Evolutionary conservation across 257 asterid species (phyloP).

Genomic region (Solanum rostratum): DNA sequence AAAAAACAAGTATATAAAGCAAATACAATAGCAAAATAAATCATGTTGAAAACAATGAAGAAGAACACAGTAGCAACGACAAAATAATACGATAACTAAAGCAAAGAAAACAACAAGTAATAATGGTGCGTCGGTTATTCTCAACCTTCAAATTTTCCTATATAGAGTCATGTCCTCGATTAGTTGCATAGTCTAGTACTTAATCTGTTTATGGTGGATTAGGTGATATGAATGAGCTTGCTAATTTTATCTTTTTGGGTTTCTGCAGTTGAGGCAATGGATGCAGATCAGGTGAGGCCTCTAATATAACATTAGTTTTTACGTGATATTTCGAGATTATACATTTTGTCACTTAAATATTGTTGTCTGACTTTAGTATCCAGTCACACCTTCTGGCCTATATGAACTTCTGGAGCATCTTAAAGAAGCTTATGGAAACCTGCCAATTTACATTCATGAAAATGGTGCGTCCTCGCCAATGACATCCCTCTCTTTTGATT

Average conservation of each 20-base stretch:
- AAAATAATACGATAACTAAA: no score
- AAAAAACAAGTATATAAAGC: no score
- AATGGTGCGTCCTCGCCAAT: conserved; percentile 16
- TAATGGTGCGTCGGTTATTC: not conserved
- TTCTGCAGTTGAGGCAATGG: not conserved
- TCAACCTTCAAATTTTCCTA: not conserved
- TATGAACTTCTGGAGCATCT: not conserved
- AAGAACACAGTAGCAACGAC: no score
- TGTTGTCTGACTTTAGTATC: not conserved
- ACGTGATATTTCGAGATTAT: conserved; percentile 21
- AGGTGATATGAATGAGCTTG: not conserved
- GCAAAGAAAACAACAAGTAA: not conserved
- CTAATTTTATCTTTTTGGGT: not conserved
- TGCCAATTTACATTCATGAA: conserved; percentile 35
- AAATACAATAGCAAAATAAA: not conserved
- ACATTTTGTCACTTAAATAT: conserved; percentile 18
- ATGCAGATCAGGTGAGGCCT: not conserved
- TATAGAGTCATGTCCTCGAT: not conserved
- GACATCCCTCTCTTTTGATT: not conserved
- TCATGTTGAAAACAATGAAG: not conserved
- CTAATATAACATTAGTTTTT: not conserved
- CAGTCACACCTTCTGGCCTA: not conserved
- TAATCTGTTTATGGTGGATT: not conserved
- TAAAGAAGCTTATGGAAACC: conserved; percentile 41
- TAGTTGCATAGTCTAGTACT: not conserved